Evolutionary conservation across 2,329 filamentous ascomycete species (phyloP), one percentile per base, ranked within the genome.

Genomic region (Ascochyta viciae-villosae): DNA sequence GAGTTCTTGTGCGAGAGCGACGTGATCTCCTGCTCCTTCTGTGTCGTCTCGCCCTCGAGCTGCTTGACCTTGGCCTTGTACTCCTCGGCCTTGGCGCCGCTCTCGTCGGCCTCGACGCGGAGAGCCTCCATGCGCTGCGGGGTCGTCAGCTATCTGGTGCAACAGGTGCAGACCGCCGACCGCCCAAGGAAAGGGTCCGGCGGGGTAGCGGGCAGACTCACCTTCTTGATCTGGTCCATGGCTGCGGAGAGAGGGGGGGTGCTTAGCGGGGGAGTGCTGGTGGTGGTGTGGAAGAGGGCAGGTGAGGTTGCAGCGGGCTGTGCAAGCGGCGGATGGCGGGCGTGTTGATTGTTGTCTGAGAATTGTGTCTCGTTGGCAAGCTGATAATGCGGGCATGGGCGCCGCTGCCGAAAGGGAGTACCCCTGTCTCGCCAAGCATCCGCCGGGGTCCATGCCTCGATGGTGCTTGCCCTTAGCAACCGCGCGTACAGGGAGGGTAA

Each of bases 11-110:
- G 94, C 76, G 89, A 87, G 73, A 98, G 87, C 50, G 95, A 98
- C 66, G 91, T 96, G 79, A 98, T 96, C 79, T 98, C 94, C 81
- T 98, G 93, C 83, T 98, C 95, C 84, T 98, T 98, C 76, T 89
- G 85, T 62, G 96, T 85, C 79, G 92, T 96, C 83, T 98, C 94
- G 80, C 96, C 90, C 82, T 99, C 93, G 63, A 98, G 86, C 50
- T 81, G 78, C 85, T 97, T 98, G 82, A 97, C 85, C 82, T 91
- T 93, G 71, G 80, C 66, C 82, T 95, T 88, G 67, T 96, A 87
- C 81, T 98, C 94, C 76, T 97, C 91, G 64, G 89, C 89, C 82
- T 94, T 90, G 76, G 83, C 81, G 64, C 87, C 81, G 64, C 91
- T 88, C 77, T 95, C 90, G 75, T 98, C 95, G 74, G 92, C 90